Conservation (phyloP, 1,284 basidiomycete genomes). For the Hymenochaete sp. region DNA sequence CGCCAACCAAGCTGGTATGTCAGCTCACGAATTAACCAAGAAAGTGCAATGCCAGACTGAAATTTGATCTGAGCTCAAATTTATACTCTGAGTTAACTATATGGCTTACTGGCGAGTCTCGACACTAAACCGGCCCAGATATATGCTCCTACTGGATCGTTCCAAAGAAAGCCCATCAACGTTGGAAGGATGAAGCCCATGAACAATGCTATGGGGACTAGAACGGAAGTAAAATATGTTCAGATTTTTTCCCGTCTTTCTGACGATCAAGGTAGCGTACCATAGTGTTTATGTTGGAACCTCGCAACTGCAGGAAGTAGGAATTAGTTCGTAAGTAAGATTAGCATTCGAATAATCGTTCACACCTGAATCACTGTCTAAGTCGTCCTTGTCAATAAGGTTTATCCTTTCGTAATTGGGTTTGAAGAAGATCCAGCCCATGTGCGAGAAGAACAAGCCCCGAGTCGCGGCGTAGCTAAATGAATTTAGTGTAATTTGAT, state of each 20-base stretch:
- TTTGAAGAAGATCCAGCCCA: conserved; percentile 82
- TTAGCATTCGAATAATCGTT: conserved; percentile 6
- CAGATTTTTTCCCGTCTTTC: not conserved
- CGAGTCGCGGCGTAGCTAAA: conserved; percentile 62
- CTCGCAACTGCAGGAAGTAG: conserved; percentile 55
- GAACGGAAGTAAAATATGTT: not conserved
- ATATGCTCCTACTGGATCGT: conserved; percentile 53
- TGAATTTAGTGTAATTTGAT: not conserved
- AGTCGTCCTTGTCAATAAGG: conserved; percentile 58
- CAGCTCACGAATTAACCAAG: conserved; percentile 63
- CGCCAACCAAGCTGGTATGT: not conserved
- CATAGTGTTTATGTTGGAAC: conserved; percentile 65
- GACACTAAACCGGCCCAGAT: conserved; percentile 64
- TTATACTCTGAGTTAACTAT: conserved; percentile 1
- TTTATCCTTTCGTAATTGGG: conserved; percentile 57
- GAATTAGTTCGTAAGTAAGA: conserved; percentile 2
- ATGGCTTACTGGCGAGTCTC: conserved; percentile 44
- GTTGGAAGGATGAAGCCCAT: conserved; percentile 53
- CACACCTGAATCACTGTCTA: conserved; percentile 63
- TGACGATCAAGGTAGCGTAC: conserved; percentile 25
- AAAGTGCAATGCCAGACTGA: conserved; percentile 75
- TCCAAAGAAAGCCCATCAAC: conserved; percentile 45
- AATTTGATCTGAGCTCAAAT: not conserved
- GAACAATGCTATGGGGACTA: conserved; percentile 52
- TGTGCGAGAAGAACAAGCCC: conserved; percentile 67